Evolutionary conservation across 192 early-diverging fungal genomes (phyloP).

Genomic region (Anaeromyces robustus): DNA sequence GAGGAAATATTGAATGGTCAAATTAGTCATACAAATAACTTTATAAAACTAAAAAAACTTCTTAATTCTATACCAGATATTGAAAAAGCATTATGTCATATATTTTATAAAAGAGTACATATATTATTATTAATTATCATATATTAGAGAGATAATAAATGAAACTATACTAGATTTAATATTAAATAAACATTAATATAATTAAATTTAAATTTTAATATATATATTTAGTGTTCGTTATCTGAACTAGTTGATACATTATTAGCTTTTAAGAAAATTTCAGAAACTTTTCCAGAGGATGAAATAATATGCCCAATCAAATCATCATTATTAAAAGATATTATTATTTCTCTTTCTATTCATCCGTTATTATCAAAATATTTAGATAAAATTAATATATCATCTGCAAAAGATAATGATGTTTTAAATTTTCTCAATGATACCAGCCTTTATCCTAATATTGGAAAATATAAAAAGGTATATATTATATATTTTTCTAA

Average conservation of each 20-base stretch:
- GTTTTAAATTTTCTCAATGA: not conserved
- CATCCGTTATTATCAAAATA: not conserved
- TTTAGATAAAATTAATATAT: not conserved
- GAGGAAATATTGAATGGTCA: constrained; percentile 28
- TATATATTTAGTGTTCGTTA: not conserved
- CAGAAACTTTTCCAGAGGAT: not conserved
- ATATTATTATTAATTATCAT: too few species aligned
- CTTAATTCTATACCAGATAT: not conserved
- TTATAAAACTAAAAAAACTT: not conserved
- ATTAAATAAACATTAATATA: too few species aligned
- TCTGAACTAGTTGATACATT: not conserved
- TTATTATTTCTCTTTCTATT: not conserved
- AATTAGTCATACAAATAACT: not conserved
- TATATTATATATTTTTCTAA: not conserved
- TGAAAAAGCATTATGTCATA: not conserved
- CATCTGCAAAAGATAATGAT: not conserved
- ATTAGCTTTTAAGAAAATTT: not conserved
- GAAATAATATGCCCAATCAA: not conserved
- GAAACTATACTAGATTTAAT: too few species aligned
- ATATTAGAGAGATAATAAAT: too few species aligned
- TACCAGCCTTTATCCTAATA: not conserved
- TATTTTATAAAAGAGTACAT: not conserved
- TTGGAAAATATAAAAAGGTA: not conserved
- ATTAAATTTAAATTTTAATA: too few species aligned
- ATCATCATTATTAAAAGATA: not conserved